Evolutionary conservation across 805 yeast genomes (phyloP), one percentile per base, ranked within the genome.

Genomic region (Candida ulmi): DNA sequence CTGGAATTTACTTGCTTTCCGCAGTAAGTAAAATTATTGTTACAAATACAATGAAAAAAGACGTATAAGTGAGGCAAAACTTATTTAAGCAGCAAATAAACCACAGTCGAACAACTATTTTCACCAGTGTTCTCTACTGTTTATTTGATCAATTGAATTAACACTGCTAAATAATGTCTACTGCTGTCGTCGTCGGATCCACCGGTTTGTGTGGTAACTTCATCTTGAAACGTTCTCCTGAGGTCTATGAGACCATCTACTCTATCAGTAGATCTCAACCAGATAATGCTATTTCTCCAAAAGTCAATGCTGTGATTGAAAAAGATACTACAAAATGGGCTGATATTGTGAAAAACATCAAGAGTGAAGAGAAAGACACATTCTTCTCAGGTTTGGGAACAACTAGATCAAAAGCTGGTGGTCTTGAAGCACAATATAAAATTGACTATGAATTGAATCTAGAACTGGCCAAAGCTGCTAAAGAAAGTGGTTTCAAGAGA

Each of bases 381-480:
- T 65, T 81, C 40, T 74, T 83, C 47, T 75, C 86, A 2, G 78
- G 80, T 0, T 72, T 88, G 47, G 95, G 90, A 7, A 83, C 95
- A 7, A 86, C 95, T 1, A 71, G 74, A 38, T 80, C 73, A 2
- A 69, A 62, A 24, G 95, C 88, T 5, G 95, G 95, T 15, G 70
- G 83, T 1, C 63, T 78, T n/a, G 85, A 74, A 18, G 72, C 76
- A 19, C 93, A 85, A 61, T 69, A 72, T 48, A 68, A 71, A 50
- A 78, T 88, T 48, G 96, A 88, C 54, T 75, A 80, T 48, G 95
- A 84, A 40, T 65, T 82, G 50, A 87, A 86, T 54, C 57, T 74
- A 30, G 76, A 69, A 30, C 63, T 82, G 28, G 95, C 95, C 5
- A 73, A 76, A 48, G 81, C 80, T 6, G 95, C 95, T 1, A 81